Evolutionary conservation across 2,329 filamentous ascomycete species (phyloP).

Genomic region (Clarireedia paspali): DNA sequence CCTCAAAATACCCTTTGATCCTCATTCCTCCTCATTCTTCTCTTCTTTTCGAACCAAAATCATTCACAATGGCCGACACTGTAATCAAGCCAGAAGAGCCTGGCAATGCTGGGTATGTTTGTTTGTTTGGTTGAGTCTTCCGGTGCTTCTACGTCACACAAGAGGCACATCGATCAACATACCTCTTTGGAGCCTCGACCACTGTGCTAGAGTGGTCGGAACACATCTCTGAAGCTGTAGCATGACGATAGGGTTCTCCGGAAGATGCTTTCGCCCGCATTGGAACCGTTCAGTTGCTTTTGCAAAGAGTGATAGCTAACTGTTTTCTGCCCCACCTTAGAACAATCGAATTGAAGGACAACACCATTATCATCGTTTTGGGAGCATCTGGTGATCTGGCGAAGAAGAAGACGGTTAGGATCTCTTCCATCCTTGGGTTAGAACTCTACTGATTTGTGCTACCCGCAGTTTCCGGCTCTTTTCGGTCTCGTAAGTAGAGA

Average conservation of each 20-base stretch:
- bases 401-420: conserved; percentile 94
- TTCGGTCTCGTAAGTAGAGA: conserved; percentile 80
- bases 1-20: neutral
- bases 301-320: conserved; percentile 31
- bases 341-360: conserved; percentile 92
- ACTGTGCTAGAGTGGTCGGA: neutral
- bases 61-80: conserved; percentile 39
- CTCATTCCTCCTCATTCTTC: neutral
- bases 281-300: neutral
- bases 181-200: conserved; percentile 11
- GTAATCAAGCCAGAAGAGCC: conserved; percentile 41
- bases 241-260: neutral
- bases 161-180: conserved; percentile 6
- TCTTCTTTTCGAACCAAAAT: neutral
- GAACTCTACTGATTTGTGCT: conserved; percentile 17
- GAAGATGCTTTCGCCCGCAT: neutral
- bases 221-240: conserved; percentile 11
- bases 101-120: conserved; percentile 44
- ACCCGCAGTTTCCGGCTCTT: conserved; percentile 78
- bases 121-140: conserved; percentile 8
- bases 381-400: conserved; percentile 95
- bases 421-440: neutral
- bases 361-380: conserved; percentile 93
- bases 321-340: conserved; percentile 38
- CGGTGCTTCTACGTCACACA: conserved; percentile 23